These are phyloP conservation scores for Ogataea corticis DNA, from an alignment of 805 yeast genomes.

Conservation along the genomic window DNA sequence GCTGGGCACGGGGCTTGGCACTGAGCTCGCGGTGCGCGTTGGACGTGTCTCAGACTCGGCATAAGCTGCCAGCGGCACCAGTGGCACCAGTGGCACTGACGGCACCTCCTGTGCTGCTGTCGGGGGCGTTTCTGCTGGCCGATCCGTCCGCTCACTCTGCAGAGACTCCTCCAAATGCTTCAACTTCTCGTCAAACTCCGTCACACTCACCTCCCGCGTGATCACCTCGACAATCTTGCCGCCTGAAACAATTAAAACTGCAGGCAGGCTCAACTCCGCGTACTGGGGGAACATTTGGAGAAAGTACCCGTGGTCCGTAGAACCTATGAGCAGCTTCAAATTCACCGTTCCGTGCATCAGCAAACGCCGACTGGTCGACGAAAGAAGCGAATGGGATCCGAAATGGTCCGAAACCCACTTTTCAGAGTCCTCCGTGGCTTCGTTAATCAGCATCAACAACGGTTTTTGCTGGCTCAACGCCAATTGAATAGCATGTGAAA, in stretches of 20 bases:
- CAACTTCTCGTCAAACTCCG: conserved; percentile 31
- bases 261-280: conserved; percentile 46
- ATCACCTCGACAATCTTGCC: conserved; percentile 49
- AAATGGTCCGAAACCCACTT: conserved; percentile 25
- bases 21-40: too few relatives aligned
- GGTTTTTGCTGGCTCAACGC: conserved; percentile 39
- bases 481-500: conserved; percentile 38
- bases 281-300: conserved; percentile 52
- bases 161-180: conserved; percentile 16
- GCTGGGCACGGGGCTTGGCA: too few relatives aligned
- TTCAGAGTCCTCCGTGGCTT: conserved; percentile 24
- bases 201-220: conserved; percentile 32
- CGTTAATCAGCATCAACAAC: conserved; percentile 41
- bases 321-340: conserved; percentile 40
- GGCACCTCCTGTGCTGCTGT: too few relatives aligned
- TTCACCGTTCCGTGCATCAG: conserved; percentile 37
- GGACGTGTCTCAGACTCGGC: too few relatives aligned
- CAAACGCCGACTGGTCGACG: conserved; percentile 20
- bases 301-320: conserved; percentile 48
- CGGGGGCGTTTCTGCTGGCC: neutral
- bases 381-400: conserved; percentile 17
- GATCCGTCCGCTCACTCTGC: too few relatives aligned
- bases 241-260: conserved; percentile 53
- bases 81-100: too few relatives aligned
- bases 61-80: too few relatives aligned